These are phyloP conservation scores for Aspergillus spinulosporus DNA, from an alignment of 2,329 filamentous ascomycete species.

Conservation along the genomic window DNA sequence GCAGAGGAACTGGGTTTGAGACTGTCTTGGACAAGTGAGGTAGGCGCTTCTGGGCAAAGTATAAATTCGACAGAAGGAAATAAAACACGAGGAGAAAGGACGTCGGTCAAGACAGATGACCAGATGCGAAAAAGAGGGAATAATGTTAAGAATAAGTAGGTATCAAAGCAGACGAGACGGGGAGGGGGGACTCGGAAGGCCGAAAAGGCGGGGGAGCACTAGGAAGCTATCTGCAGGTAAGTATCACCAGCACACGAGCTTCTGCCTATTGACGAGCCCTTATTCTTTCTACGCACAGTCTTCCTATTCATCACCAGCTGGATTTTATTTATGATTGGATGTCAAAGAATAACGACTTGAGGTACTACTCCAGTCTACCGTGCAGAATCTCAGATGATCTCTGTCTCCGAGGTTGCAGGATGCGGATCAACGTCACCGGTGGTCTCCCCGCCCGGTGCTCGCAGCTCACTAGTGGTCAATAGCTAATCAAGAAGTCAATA, in stretches of 20 bases:
- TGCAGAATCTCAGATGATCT: not conserved
- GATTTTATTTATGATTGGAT: not conserved
- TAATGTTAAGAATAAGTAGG: conserved; percentile 12
- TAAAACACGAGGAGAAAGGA: conserved; percentile 8
- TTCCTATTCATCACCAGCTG: not conserved
- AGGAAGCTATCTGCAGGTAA: conserved; percentile 10
- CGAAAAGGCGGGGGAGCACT: conserved; percentile 10
- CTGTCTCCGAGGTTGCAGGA: not conserved
- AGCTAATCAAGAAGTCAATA: conserved; percentile 15
- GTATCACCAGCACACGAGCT: not conserved
- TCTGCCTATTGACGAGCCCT: not conserved
- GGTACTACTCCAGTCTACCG: too few relatives aligned
- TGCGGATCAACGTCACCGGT: conserved; percentile 24
- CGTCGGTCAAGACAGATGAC: conserved; percentile 12
- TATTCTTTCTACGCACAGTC: not conserved
- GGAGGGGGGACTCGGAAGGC: not conserved
- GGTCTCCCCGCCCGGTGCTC: not conserved
- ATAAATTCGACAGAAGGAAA: conserved; percentile 8
- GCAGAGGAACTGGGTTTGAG: conserved; percentile 10
- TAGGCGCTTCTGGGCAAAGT: not conserved
- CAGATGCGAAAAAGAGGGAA: conserved; percentile 10
- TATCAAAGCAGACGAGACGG: conserved; percentile 1
- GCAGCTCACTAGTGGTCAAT: conserved; percentile 21
- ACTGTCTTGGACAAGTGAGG: conserved; percentile 5
- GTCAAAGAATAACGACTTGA: not conserved